Conservation (phyloP, 179 eudicot species). For the Beta macrorhiza region DNA sequence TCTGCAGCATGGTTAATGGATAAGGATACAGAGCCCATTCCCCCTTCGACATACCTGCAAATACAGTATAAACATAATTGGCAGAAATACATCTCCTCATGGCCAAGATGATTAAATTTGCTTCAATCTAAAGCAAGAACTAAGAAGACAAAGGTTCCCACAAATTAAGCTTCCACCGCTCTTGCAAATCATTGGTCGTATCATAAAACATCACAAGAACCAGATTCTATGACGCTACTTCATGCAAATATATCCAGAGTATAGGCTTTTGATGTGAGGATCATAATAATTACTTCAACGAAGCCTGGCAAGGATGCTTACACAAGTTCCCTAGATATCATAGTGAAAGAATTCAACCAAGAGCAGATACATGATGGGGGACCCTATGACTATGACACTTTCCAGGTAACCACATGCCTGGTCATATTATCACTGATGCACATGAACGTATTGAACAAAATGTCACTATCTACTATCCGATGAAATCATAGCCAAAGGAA, state of each 20-base stretch:
- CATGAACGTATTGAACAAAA: background rate
- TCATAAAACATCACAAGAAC: background rate
- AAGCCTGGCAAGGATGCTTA: background rate
- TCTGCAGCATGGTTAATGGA: constrained; percentile 80
- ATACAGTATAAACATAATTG: constrained; percentile 8
- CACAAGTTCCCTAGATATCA: background rate
- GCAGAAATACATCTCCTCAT: background rate
- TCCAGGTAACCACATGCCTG: background rate
- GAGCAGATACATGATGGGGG: background rate
- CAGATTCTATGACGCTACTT: background rate
- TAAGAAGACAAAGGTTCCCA: constrained; percentile 15
- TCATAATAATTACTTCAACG: background rate
- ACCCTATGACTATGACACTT: background rate
- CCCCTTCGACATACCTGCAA: constrained; percentile 93
- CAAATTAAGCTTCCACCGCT: background rate
- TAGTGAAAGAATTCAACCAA: background rate
- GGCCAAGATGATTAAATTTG: background rate
- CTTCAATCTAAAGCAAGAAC: background rate
- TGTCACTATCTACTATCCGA: background rate
- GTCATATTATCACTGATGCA: background rate
- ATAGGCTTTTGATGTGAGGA: background rate
- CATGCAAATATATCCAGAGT: background rate
- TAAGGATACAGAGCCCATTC: constrained; percentile 91
- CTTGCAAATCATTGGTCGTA: background rate
- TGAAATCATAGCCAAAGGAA: background rate